Base-by-base conservation (phyloP, 2,329 filamentous ascomycete genomes). In the Aphanocladium album region DNA sequence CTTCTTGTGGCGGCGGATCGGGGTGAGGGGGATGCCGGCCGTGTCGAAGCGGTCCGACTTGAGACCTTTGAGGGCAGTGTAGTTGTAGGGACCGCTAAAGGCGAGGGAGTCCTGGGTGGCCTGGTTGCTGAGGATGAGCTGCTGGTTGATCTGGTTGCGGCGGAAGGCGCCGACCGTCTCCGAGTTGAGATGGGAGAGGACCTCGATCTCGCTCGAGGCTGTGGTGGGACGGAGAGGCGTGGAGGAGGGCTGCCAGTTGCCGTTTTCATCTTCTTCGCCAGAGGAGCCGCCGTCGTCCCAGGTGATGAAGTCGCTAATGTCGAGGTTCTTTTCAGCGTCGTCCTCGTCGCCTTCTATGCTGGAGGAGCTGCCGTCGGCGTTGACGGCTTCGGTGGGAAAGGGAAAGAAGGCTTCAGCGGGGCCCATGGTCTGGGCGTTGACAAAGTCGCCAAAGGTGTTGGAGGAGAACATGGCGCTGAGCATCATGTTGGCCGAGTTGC, bases 121-220 rank as follows among this genome's bases (percentile, higher is more conserved):
- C 67, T 84, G 81, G 68, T 81, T 83, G 73, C 82, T 85, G 64
- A 82, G 72, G 62, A 86, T 83, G 62, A 86, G 76, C 66, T 84
- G 81, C 69, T 84, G 80, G 69, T 84, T 83, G 78, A 79, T 85
- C 70, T 84, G 86, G 72, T 84, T 87, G 64, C 79, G 84, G 60
- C 89, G 89, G 79, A 95, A 96, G 1, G 90, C 89, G 41, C 89
- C 89, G 39, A 95, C 89, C 16, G 88, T 84, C 60, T 87, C 83
- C 9, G 80, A 74, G 62, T 84, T 84, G 65, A 85, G 83, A 67
- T 89, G 86, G 43, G 92, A 84, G 12, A 74, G 70, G 9, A 77
- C 70, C 41, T 79, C 75, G 19, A 72, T 71, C 64, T 85, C 79
- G 68, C 78, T 79, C 33, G 75, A 73, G 41, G 79, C 73, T 39